Evolutionary conservation across 495 filamentous ascomycete species (phyloP).

Genomic region (Gamarada debralockiae): DNA sequence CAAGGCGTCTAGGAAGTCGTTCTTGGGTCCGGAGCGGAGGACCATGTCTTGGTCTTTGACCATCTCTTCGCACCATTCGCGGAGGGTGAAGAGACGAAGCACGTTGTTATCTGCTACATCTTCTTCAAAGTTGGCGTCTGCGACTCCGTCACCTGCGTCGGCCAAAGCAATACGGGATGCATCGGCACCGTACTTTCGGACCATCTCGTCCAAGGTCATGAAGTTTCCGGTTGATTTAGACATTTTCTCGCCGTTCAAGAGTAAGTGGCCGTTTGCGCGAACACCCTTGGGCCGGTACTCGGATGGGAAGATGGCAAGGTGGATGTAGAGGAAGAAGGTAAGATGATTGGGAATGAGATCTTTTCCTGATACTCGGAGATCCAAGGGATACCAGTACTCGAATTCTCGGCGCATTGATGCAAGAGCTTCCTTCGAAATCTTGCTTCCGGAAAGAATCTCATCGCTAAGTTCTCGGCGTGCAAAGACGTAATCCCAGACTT

Average conservation of each 20-base stretch:
- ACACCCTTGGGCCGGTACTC: constrained; percentile 84
- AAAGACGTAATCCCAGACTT: constrained; percentile 96
- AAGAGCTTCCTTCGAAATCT: constrained; percentile 67
- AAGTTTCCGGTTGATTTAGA: constrained; percentile 94
- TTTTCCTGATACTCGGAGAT: constrained; percentile 79
- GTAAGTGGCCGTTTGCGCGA: constrained; percentile 86
- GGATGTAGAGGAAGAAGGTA: constrained; percentile 95
- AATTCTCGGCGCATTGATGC: constrained; percentile 83
- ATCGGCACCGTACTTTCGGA: constrained; percentile 92
- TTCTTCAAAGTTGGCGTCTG: constrained; percentile 98
- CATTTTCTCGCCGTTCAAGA: constrained; percentile 97
- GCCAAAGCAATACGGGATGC: constrained; percentile 88
- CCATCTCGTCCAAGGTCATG: constrained; percentile 80
- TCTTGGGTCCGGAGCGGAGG: constrained; percentile 68
- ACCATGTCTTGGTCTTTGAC: constrained; percentile 55
- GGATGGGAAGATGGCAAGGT: constrained; percentile 80
- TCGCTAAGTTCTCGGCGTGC: constrained; percentile 60
- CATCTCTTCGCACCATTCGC: constrained; percentile 89
- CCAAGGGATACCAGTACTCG: constrained; percentile 94
- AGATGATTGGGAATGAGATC: constrained; percentile 87
- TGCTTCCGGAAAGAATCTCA: constrained; percentile 55
- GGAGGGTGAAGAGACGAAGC: constrained; percentile 77
- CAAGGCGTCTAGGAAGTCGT: constrained; percentile 78
- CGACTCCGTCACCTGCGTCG: constrained; percentile 90
- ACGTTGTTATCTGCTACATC: constrained; percentile 88